Evolutionary conservation across 768 basidiomycete genomes (phyloP).

Genomic region (Russula vinacea): DNA sequence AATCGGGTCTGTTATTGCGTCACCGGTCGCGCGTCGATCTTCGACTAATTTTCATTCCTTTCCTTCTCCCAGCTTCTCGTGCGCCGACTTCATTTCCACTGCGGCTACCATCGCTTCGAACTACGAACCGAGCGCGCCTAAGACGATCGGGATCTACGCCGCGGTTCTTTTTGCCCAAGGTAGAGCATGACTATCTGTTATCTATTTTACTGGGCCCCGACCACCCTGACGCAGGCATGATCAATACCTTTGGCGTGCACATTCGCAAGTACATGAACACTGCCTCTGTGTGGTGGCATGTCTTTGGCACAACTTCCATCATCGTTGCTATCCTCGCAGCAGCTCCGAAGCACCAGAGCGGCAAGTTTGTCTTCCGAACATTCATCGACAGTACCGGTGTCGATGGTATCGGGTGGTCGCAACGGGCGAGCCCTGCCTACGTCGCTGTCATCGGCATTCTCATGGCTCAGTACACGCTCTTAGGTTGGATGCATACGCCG

Average conservation of each 20-base stretch:
- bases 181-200: constrained; percentile 1
- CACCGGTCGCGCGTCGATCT: background rate
- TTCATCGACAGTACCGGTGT: constrained; percentile 69
- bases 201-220: background rate
- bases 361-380: constrained; percentile 62
- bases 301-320: constrained; percentile 61
- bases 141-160: constrained; percentile 66
- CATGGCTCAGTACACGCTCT: constrained; percentile 75
- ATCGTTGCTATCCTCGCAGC: constrained; percentile 67
- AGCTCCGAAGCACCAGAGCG: constrained; percentile 68
- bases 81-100: constrained; percentile 67
- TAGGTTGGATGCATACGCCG: constrained; percentile 40
- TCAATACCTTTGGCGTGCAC: constrained; percentile 72
- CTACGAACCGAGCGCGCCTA: constrained; percentile 56
- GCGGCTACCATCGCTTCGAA: constrained; percentile 54
- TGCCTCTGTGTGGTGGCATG: constrained; percentile 72
- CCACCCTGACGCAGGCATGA: constrained; percentile 43
- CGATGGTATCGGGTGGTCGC: constrained; percentile 56
- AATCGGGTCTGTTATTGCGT: constrained; percentile 46
- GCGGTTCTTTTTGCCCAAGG: constrained; percentile 66
- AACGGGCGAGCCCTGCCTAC: constrained; percentile 65
- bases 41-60: background rate
- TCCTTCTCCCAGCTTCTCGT: constrained; percentile 50
- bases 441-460: constrained; percentile 69
- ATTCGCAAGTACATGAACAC: constrained; percentile 67